Evolutionary conservation across 805 yeast genomes (phyloP), one percentile per base, ranked within the genome.

Genomic region (Candida dajiaensis): DNA sequence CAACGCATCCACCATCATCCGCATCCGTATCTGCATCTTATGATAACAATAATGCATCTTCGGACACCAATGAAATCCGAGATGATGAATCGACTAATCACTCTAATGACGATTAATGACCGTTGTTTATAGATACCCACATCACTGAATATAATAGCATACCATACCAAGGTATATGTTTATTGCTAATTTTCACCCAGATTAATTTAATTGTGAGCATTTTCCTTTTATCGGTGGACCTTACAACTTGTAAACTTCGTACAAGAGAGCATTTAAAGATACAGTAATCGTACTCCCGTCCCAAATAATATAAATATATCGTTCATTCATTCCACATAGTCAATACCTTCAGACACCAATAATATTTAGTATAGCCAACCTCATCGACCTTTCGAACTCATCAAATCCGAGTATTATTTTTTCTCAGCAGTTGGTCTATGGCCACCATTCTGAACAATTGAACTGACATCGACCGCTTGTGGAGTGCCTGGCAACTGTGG

Each of bases 391-490:
- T n/a, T 11, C 23, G 8, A 25, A 6, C 10, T 8, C 13, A 11
- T 12, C 9, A 4, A 25, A 25, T 25, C 13, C 10, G 28, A 7
- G 35, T 4, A 7, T 33, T 16, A 16, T 18, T 33, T 33, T 20
- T 33, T 33, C 36, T 33, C 36, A 33, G 20, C 19, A 33, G 36
- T 33, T 12, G 48, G 45, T 33, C 48, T 45, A 36, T 45, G 48
- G 25, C 42, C 48, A 21, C 38, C 48, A 28, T 33, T 39, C 26
- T 40, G 35, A 6, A 46, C 40, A 8, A 46, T 43, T 6, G 41
- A 40, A 8, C 31, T 13, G 21, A 38, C 19, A 20, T 36, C 39
- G n/a, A 20, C 39, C 11, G 31, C 22, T 8, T n/a, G 9, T 12
- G 39, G 6, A 12, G 37, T 28, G 12, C 40, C 25, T 5, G 26